A percentile compares a stretch with the other conserved stretches of the same genome.
Evolutionary conservation across 306 rosid species (phyloP).

Genomic region (Cucumis cinereus): DNA sequence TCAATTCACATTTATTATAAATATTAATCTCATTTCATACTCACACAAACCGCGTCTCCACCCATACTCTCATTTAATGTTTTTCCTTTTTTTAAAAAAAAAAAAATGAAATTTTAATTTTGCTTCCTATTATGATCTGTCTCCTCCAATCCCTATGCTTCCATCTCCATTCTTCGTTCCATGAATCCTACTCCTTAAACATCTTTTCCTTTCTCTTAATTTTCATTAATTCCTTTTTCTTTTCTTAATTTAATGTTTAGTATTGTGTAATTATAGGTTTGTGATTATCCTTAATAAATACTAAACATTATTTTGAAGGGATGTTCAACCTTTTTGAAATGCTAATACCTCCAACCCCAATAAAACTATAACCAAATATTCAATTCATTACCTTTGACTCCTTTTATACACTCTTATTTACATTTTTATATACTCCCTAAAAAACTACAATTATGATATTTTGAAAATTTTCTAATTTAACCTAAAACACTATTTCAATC

Average conservation of each 20-base stretch:
- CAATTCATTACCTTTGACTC: neutral
- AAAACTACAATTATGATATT: no score
- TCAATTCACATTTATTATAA: neutral
- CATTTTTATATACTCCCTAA: no score
- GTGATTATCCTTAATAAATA: neutral
- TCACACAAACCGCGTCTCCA: conserved; percentile 20
- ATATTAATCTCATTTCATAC: neutral
- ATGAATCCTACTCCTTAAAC: neutral
- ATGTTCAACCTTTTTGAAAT: neutral
- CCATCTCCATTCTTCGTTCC: neutral
- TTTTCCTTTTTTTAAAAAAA: neutral
- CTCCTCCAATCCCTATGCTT: neutral
- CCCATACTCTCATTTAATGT: conserved; percentile 7
- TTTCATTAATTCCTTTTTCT: no score
- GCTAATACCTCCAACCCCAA: neutral
- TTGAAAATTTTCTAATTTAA: no score
- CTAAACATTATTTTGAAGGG: no score
- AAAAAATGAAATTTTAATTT: no score
- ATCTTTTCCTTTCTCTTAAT: neutral
- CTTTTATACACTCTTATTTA: neutral
- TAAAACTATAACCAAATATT: neutral
- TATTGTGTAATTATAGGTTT: neutral
- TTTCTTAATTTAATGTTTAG: no score
- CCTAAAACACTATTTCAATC: no score
- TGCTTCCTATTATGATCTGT: neutral